Conservation (phyloP, 495 filamentous ascomycete genomes). For the Friedmanniomyces simplex region DNA sequence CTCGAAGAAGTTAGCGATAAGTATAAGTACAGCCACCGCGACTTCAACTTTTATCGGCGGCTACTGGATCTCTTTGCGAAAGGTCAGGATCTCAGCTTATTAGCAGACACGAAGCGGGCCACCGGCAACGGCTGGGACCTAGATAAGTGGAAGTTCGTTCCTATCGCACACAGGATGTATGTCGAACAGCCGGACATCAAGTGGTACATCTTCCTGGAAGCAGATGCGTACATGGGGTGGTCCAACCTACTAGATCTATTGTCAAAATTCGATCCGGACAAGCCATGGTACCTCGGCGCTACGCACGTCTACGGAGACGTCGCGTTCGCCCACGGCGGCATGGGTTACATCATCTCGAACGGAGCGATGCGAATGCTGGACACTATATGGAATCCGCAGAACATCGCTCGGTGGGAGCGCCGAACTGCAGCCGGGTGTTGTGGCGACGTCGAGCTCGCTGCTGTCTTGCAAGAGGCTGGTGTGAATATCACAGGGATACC, state of each 20-base stretch:
- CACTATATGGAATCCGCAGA: background rate
- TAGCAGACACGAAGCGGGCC: slow-evolving; percentile 34
- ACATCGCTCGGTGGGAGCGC: slow-evolving; percentile 1
- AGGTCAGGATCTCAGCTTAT: slow-evolving; percentile 60
- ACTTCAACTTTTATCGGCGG: slow-evolving; percentile 44
- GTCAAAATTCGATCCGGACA: slow-evolving; percentile 35
- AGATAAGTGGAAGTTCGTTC: slow-evolving; percentile 64
- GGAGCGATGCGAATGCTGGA: slow-evolving; percentile 33
- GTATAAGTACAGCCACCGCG: slow-evolving; percentile 30
- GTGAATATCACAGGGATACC: slow-evolving; percentile 1
- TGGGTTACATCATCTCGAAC: slow-evolving; percentile 41
- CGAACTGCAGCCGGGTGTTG: background rate
- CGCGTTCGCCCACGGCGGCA: slow-evolving; percentile 47
- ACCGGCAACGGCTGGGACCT: slow-evolving; percentile 45
- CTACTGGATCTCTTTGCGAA: slow-evolving; percentile 45
- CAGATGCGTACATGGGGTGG: slow-evolving; percentile 58
- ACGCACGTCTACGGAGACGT: slow-evolving; percentile 19
- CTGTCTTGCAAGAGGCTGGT: background rate
- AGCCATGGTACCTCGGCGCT: slow-evolving; percentile 45
- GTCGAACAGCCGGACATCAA: slow-evolving; percentile 38
- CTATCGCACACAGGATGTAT: slow-evolving; percentile 45
- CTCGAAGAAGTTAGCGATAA: slow-evolving; percentile 33
- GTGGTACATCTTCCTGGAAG: slow-evolving; percentile 58
- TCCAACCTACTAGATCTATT: slow-evolving; percentile 46
- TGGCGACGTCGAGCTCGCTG: background rate